These are phyloP conservation scores for Sabuloglossum arenarium DNA, from an alignment of 495 filamentous ascomycete species.

Conservation along the genomic window DNA sequence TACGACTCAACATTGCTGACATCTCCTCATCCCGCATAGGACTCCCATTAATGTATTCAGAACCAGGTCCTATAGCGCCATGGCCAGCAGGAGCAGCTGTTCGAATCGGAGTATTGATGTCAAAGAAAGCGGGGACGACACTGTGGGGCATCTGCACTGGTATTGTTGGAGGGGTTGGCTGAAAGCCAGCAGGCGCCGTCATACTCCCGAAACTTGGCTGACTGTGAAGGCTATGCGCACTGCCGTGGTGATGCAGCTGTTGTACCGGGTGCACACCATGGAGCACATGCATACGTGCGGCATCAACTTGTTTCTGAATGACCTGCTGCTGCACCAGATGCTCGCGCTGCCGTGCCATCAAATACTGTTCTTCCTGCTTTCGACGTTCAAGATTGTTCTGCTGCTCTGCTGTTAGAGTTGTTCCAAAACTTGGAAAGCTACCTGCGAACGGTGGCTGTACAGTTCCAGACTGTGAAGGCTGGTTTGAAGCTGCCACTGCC, in stretches of 20 bases:
- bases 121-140: slow-evolving; percentile 47
- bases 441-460: slow-evolving; percentile 88
- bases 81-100: not conserved
- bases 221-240: slow-evolving; percentile 85
- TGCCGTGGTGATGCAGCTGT: slow-evolving; percentile 75
- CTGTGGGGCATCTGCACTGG: slow-evolving; percentile 36
- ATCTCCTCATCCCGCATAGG: slow-evolving; percentile 36
- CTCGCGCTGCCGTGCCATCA: slow-evolving; percentile 88
- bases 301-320: slow-evolving; percentile 37
- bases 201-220: slow-evolving; percentile 90
- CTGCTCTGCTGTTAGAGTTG: slow-evolving; percentile 88
- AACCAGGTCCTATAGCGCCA: slow-evolving; percentile 31
- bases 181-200: slow-evolving; percentile 57
- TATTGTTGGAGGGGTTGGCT: slow-evolving; percentile 51
- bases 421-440: slow-evolving; percentile 93
- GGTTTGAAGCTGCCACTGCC: slow-evolving; percentile 19
- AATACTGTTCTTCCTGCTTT: slow-evolving; percentile 95
- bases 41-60: slow-evolving; percentile 20
- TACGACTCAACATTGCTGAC: slow-evolving; percentile 34
- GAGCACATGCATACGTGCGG: slow-evolving; percentile 28
- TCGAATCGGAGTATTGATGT: slow-evolving; percentile 14
- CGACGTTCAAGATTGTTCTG: slow-evolving; percentile 90
- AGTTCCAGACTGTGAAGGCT: slow-evolving; percentile 24
- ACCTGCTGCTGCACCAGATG: slow-evolving; percentile 74
- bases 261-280: slow-evolving; percentile 32